Evolutionary conservation across 2,329 filamentous ascomycete genomes (phyloP).

Genomic region (Nigrograna mackinnonii): DNA sequence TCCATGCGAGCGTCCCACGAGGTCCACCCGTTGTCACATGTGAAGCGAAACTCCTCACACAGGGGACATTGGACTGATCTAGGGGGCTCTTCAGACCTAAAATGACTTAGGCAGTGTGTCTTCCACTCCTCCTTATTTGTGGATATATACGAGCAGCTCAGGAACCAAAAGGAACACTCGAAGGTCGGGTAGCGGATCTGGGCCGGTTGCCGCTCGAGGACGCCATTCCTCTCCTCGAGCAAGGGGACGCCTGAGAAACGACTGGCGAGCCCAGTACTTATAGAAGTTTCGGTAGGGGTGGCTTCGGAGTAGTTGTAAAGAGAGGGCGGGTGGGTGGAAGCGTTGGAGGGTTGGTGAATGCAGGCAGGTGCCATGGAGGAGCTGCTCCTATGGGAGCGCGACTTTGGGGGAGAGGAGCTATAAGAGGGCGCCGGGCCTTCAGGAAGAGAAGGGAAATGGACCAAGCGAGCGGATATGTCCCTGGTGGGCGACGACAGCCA

Average conservation of each 20-base stretch:
- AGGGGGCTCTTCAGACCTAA: constrained; percentile 35
- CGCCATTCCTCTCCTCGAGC: constrained; percentile 31
- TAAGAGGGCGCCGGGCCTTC: constrained; percentile 14
- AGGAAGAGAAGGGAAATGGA: constrained; percentile 18
- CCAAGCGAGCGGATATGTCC: constrained; percentile 30
- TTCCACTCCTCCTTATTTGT: constrained; percentile 27
- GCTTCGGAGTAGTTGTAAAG: constrained; percentile 26
- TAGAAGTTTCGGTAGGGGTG: constrained; percentile 27
- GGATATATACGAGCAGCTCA: constrained; percentile 29
- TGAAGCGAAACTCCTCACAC: constrained; percentile 27
- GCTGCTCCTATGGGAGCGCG: constrained; percentile 16
- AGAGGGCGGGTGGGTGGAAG: constrained; percentile 25
- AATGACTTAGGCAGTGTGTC: constrained; percentile 35
- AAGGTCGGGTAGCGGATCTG: constrained; percentile 16
- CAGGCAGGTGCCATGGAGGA: constrained; percentile 37
- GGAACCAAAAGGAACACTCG: constrained; percentile 39
- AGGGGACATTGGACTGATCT: constrained; percentile 32
- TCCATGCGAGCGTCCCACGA: constrained; percentile 31
- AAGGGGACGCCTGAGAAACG: constrained; percentile 21
- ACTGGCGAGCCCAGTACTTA: constrained; percentile 27
- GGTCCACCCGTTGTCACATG: constrained; percentile 13
- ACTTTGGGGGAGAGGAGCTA: constrained; percentile 8
- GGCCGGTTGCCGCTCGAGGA: constrained; percentile 20
- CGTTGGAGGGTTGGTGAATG: constrained; percentile 25
- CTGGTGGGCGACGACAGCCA: constrained; percentile 27